Conservation (phyloP, 2,329 filamentous ascomycete genomes). For the Neonectria neomacrospora region DNA sequence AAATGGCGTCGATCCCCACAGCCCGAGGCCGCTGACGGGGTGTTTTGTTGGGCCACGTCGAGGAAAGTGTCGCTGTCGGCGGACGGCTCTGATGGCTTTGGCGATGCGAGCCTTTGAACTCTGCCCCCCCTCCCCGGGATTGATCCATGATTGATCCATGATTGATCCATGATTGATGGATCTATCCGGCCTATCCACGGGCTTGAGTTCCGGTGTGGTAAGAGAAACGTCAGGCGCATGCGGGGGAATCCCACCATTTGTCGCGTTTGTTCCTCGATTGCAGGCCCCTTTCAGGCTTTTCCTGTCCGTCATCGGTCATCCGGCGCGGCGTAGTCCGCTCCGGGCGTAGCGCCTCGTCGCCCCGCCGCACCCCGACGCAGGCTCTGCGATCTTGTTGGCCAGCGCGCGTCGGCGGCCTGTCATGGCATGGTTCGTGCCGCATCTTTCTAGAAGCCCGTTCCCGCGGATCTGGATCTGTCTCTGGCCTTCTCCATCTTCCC, state of each 20-base stretch:
- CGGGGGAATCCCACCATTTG: conserved; percentile 1
- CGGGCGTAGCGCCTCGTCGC: conserved; percentile 23
- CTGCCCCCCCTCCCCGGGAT: background rate
- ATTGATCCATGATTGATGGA: too few species aligned
- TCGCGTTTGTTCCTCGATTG: background rate
- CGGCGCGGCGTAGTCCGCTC: conserved; percentile 32
- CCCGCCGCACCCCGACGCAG: conserved; percentile 1
- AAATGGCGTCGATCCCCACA: conserved; percentile 36
- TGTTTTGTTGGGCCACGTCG: conserved; percentile 15
- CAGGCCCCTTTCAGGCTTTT: background rate
- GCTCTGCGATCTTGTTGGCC: conserved; percentile 31
- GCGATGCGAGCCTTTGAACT: background rate
- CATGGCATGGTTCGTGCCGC: conserved; percentile 9
- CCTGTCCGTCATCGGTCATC: conserved; percentile 36
- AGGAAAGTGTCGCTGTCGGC: background rate
- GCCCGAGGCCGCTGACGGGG: conserved; percentile 15
- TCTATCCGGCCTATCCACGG: background rate
- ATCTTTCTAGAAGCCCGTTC: conserved; percentile 27
- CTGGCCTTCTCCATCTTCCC: conserved; percentile 20
- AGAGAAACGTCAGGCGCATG: conserved; percentile 7
- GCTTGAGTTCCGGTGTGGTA: background rate
- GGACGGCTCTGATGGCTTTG: background rate
- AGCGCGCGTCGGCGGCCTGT: conserved; percentile 4
- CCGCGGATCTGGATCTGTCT: conserved; percentile 24
- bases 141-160: too few species aligned